Base-by-base conservation (phyloP, 192 early-diverging fungal species). In the Phlyctochytrium planicorne region DNA sequence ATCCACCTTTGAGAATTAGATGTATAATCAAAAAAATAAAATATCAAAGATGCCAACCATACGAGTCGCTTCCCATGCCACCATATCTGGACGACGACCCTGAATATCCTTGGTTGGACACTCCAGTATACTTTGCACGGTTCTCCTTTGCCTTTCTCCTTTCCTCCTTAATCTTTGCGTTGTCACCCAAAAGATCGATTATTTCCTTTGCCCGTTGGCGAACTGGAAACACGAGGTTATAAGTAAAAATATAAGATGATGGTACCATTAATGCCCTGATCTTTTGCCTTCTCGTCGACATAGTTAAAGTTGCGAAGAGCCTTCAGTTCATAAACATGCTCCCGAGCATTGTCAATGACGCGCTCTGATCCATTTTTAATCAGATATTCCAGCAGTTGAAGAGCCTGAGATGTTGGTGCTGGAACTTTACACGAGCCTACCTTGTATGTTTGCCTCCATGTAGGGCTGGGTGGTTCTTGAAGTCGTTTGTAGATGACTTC, bases 401-500 rank as follows among this genome's bases (percentile, higher is more conserved):
- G 82, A 1, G 94, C 87, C 90, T 91, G 60, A 29, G 12, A 25
- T 30, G 6, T 12, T 36, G 3, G 3, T 3, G 3, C 4, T 1
- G 36, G 37, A 36, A 34, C 16, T 32, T 12, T 35, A 3, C 3
- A 1, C 6, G 29, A 2, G 6, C n/a, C 17, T 57, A 90, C 90
- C 84, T 98, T 98, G 84, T 98, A 98, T n/a, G 91, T 90, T 69
- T 94, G 91, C 64, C 95, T 80, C 96, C 96, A 98, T 69, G 91
- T 89, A 23, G 83, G 73, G 0, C 90, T 85, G 61, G 90, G 85
- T 50, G 89, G 90, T 68, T 98, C 95, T 53, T 90, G 85, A 69
- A 96, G 87, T 24, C 89, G 86, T 64, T 90, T 84, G 74, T 94
- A 97, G 53, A 97, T 89, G 31, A 90, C 91, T 0, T 94, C 84